These are phyloP conservation scores for Aspergillus cristatus DNA, from an alignment of 495 filamentous ascomycete genomes.

Conservation along the genomic window DNA sequence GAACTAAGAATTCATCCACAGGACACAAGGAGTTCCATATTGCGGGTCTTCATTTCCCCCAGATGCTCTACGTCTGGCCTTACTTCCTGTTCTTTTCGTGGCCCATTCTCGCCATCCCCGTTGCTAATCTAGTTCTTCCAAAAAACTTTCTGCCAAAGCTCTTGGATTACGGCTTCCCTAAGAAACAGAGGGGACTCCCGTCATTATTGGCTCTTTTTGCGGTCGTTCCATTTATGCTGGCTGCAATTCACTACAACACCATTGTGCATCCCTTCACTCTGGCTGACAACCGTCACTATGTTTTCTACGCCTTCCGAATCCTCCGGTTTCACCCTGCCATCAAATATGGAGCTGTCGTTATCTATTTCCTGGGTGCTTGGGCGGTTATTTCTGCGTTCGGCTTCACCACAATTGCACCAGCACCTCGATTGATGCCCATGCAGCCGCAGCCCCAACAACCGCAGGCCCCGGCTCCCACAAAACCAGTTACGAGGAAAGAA, in stretches of 20 bases:
- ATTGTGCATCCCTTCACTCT: slow-evolving; percentile 93
- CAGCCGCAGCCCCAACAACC: slow-evolving; percentile 6
- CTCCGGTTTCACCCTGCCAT: slow-evolving; percentile 52
- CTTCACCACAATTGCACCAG: slow-evolving; percentile 16
- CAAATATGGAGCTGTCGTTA: slow-evolving; percentile 57
- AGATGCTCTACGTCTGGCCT: slow-evolving; percentile 93
- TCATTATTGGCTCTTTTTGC: slow-evolving; percentile 21
- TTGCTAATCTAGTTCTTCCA: slow-evolving; percentile 33
- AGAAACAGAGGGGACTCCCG: slow-evolving; percentile 30
- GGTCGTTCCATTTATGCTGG: slow-evolving; percentile 39
- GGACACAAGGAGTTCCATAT: slow-evolving; percentile 92
- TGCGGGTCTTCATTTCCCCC: slow-evolving; percentile 77
- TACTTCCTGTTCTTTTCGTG: slow-evolving; percentile 83
- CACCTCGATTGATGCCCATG: slow-evolving; percentile 19
- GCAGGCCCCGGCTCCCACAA: not conserved
- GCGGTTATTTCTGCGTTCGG: slow-evolving; percentile 48
- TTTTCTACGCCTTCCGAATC: slow-evolving; percentile 91
- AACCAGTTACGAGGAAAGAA: too few relatives aligned
- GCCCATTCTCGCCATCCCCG: slow-evolving; percentile 56
- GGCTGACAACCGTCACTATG: slow-evolving; percentile 93
- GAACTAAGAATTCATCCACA: too few relatives aligned
- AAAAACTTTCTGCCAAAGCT: slow-evolving; percentile 25
- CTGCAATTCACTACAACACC: slow-evolving; percentile 71
- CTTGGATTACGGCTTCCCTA: slow-evolving; percentile 25
- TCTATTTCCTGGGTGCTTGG: slow-evolving; percentile 57